Evolutionary conservation across 2,329 filamentous ascomycete genomes (phyloP).

Genomic region (Alternaria sp.): DNA sequence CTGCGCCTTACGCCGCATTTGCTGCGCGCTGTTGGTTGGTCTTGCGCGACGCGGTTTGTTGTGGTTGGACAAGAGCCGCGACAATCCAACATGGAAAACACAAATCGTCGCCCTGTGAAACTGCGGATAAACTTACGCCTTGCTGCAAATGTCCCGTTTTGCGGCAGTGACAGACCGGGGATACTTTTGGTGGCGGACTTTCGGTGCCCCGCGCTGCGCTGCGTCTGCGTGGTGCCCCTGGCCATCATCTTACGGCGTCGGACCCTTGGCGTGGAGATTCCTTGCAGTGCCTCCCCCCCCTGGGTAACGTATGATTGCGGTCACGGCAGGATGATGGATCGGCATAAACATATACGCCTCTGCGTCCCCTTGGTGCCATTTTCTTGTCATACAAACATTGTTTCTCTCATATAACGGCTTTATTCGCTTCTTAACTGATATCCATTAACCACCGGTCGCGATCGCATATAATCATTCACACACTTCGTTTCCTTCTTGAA

Average conservation of each 20-base stretch:
- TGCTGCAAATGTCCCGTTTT: constrained; percentile 12
- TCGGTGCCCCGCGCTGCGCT: constrained; percentile 18
- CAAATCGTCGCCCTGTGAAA: constrained; percentile 12
- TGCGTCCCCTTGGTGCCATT: constrained; percentile 22
- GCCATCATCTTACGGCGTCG: constrained; percentile 10
- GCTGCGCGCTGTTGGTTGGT: constrained; percentile 11
- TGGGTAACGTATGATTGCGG: constrained; percentile 29
- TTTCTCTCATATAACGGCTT: constrained; percentile 12
- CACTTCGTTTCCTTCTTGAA: neutral
- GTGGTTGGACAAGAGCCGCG: constrained; percentile 15
- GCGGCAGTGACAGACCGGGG: constrained; percentile 7
- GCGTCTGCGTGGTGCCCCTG: constrained; percentile 14
- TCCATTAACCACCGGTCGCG: constrained; percentile 9
- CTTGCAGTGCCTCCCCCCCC: constrained; percentile 18
- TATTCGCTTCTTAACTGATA: constrained; percentile 8
- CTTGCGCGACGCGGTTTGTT: neutral
- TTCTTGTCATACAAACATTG: constrained; percentile 25
- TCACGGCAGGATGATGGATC: constrained; percentile 23
- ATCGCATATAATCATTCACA: constrained; percentile 10
- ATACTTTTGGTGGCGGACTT: constrained; percentile 18
- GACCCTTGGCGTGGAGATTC: constrained; percentile 21
- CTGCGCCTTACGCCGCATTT: constrained; percentile 6
- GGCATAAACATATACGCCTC: constrained; percentile 27
- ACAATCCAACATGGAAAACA: constrained; percentile 3
- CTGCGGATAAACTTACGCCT: constrained; percentile 13